phyloP scores from a whole-genome alignment of 345 rosid genomes.

The Corymbia maculata region DNA sequence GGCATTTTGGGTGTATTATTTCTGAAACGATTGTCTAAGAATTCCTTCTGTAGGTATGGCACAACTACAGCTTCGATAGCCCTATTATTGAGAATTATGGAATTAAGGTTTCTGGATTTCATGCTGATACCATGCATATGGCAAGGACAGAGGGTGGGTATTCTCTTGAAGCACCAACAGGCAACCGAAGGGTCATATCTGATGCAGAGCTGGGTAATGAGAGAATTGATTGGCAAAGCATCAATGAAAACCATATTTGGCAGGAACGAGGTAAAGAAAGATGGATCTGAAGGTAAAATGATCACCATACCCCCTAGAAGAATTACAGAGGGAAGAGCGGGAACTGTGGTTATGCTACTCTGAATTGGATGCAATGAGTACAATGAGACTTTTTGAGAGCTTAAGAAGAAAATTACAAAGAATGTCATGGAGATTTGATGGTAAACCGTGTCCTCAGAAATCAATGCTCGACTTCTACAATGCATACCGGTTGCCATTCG shows the following conservation, averaged over 20 bases:
- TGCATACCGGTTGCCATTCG: slow-evolving; percentile 76
- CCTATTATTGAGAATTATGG: slow-evolving; percentile 78
- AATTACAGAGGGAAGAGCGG: slow-evolving; percentile 69
- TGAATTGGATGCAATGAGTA: slow-evolving; percentile 85
- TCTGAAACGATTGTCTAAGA: neutral
- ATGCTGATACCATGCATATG: slow-evolving; percentile 99
- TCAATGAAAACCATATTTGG: slow-evolving; percentile 92
- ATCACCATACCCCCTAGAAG: slow-evolving; percentile 60
- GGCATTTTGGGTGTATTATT: neutral
- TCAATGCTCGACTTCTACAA: slow-evolving; percentile 68
- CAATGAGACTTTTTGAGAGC: slow-evolving; percentile 72
- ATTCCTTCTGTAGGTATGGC: slow-evolving; percentile 63
- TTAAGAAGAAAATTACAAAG: slow-evolving; percentile 33
- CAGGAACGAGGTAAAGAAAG: slow-evolving; percentile 64
- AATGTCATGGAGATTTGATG: slow-evolving; percentile 56
- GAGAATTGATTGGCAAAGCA: slow-evolving; percentile 62
- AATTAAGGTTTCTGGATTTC: slow-evolving; percentile 68
- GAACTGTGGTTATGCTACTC: slow-evolving; percentile 82
- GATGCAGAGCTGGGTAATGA: slow-evolving; percentile 21
- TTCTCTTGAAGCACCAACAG: slow-evolving; percentile 90
- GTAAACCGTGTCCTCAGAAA: slow-evolving; percentile 21
- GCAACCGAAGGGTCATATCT: slow-evolving; percentile 49
- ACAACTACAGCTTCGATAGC: slow-evolving; percentile 89
- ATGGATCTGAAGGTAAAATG: slow-evolving; percentile 87
- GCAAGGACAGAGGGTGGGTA: slow-evolving; percentile 77